These are phyloP conservation scores for Brasilioporus rufonigricans DNA, from an alignment of 768 basidiomycete species.

Conservation along the genomic window DNA sequence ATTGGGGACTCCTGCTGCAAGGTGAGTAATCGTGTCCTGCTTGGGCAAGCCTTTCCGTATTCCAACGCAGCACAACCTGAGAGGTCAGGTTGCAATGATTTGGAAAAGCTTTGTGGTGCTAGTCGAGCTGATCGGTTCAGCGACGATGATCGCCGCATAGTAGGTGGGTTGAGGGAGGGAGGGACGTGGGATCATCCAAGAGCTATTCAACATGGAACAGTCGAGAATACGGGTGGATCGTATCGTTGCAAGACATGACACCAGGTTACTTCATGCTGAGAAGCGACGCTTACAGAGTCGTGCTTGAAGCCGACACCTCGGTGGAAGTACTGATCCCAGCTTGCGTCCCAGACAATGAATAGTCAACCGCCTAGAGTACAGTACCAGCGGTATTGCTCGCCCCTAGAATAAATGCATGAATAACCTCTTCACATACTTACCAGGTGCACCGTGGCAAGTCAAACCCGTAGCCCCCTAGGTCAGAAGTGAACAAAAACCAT, in stretches of 20 bases:
- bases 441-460: conserved; percentile 39
- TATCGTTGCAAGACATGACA: conserved; percentile 4
- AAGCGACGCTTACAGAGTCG: conserved; percentile 43
- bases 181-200: conserved; percentile 47
- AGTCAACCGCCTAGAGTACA: conserved; percentile 70
- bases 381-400: conserved; percentile 69
- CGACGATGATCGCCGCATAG: conserved; percentile 63
- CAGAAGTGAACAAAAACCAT: conserved; percentile 1
- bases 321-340: conserved; percentile 59
- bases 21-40: no score
- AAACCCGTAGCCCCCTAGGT: conserved; percentile 18
- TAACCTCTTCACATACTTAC: conserved; percentile 1
- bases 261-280: not conserved
- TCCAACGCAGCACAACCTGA: no score
- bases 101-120: no score
- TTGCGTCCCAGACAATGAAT: conserved; percentile 56
- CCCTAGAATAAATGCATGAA: conserved; percentile 28
- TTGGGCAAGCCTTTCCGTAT: no score
- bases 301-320: conserved; percentile 72
- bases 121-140: no score
- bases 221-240: conserved; percentile 69
- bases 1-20: no score
- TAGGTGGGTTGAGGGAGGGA: conserved; percentile 67
- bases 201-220: conserved; percentile 52
- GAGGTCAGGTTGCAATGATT: conserved; percentile 41